Evolutionary conservation across 805 yeast genomes (phyloP), one percentile per base, ranked within the genome.

Genomic region (Kregervanrija pseudodelftensis): DNA sequence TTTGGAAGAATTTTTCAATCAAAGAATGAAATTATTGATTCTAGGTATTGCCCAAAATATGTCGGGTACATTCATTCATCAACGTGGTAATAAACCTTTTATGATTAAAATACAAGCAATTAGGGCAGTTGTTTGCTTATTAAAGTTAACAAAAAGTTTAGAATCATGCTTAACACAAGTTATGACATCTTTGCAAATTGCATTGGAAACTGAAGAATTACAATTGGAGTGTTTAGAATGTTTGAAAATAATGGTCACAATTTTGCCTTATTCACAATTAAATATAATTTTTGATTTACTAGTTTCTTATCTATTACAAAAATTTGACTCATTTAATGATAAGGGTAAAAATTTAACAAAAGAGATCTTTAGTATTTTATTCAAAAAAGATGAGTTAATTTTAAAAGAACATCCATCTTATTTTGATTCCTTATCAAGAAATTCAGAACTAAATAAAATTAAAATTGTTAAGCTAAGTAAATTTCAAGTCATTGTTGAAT

Each of bases 111-210:
- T 81, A 1, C 73, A 77, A 33, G 82, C 91, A 1, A 70, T 91
- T 2, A 69, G 78, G 45, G 96, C 96, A 1, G 74, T 91, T 30
- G 77, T 81, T 34, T 77, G 82, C 46, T 63, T 91, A 17, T 77
- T 85, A 7, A 69, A 72, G 37, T 63, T 79, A 2, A 66, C 79
- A 2, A 46, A 54, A 2, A 73, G 74, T 5, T 66, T 61, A 43
- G 64, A 71, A 22, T 69, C 80, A 12, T 75, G 85, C 30, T 74
- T 78, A 4, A 95, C 96, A 0, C 98, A 90, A 58, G 77, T 91
- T 4, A 82, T 87, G 47, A 84, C 95, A 2, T 85, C 95, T 54
- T 65, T 91, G 11, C 96, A 88, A 57, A 80, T 89, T 1, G 82
- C 91, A 0, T 63, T 90, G 16, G 89, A 82, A 35, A 74, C 73